These are phyloP conservation scores for Leishmania major DNA, from an alignment of 208 protist species.

Conservation along the genomic window DNA sequence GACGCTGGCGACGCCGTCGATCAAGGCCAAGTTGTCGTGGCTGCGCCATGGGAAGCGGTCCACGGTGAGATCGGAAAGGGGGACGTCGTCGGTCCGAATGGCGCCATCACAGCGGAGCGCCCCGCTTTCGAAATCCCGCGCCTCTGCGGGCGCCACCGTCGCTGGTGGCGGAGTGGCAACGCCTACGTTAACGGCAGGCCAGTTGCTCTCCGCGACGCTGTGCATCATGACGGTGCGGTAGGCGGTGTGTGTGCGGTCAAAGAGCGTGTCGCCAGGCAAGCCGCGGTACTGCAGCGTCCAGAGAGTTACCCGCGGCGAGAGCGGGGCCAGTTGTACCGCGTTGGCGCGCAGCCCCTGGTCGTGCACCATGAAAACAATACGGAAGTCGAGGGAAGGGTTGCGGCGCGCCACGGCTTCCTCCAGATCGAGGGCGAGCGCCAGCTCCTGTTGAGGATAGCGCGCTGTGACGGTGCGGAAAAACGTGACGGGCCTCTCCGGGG, in stretches of 20 bases:
- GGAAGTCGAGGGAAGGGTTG: constrained; percentile 55
- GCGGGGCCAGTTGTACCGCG: constrained; percentile 49
- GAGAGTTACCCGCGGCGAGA: constrained; percentile 53
- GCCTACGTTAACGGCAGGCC: constrained; percentile 29
- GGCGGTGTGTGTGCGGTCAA: constrained; percentile 50
- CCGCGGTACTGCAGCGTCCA: constrained; percentile 59
- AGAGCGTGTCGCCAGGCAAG: constrained; percentile 40
- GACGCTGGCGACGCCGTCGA: constrained; percentile 77
- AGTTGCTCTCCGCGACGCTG: constrained; percentile 49
- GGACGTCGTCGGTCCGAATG: constrained; percentile 15
- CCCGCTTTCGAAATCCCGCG: constrained; percentile 26
- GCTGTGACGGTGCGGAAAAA: constrained; percentile 82
- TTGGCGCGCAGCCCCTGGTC: constrained; percentile 52
- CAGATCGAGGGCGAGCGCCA: constrained; percentile 39
- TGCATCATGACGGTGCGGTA: constrained; percentile 55
- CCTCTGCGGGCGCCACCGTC: constrained; percentile 18
- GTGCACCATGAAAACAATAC: constrained; percentile 68
- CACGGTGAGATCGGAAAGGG: constrained; percentile 39
- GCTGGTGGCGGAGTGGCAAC: not conserved
- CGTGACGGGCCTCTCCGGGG: constrained; percentile 38
- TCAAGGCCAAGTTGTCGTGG: constrained; percentile 76
- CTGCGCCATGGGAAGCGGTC: constrained; percentile 57
- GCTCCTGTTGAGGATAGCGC: constrained; percentile 55
- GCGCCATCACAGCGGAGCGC: constrained; percentile 16
- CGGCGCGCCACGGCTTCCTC: constrained; percentile 42